phyloP scores from a whole-genome alignment of 2,329 filamentous ascomycete genomes.

The Lecanicillium sp. region DNA sequence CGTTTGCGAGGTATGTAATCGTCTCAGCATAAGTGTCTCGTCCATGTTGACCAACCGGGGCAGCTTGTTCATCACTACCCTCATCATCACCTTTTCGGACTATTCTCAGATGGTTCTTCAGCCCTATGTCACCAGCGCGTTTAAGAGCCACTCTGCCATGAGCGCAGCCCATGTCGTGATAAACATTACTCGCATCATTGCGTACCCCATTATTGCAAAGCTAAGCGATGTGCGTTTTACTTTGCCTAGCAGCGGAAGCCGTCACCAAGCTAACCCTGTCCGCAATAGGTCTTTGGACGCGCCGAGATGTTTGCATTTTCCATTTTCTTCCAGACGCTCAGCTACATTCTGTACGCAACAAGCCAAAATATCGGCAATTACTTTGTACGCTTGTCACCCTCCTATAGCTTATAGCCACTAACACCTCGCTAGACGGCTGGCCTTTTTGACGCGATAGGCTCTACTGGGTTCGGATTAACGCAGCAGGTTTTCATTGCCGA shows the following conservation, averaged over 20 bases:
- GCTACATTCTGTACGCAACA: conserved; percentile 49
- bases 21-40: too few relatives aligned
- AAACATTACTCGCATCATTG: conserved; percentile 40
- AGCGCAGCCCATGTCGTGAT: conserved; percentile 40
- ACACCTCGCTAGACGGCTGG: conserved; percentile 30
- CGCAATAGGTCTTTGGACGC: conserved; percentile 42
- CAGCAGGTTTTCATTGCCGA: conserved; percentile 51
- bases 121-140: conserved; percentile 27
- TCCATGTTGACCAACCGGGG: too few relatives aligned
- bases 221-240: conserved; percentile 37
- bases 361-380: conserved; percentile 46
- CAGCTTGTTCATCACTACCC: conserved; percentile 22
- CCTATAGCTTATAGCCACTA: not conserved
- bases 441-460: conserved; percentile 55
- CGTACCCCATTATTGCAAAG: conserved; percentile 53
- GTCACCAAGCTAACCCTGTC: not conserved
- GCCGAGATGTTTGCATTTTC: conserved; percentile 42
- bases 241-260: not conserved
- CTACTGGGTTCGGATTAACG: conserved; percentile 23
- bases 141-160: conserved; percentile 40
- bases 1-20: too few relatives aligned
- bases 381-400: conserved; percentile 23
- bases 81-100: conserved; percentile 21
- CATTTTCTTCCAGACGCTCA: conserved; percentile 25
- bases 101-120: conserved; percentile 24